A percentile compares a stretch with the other conserved stretches of the same genome.
Conservation (phyloP, 2,329 filamentous ascomycete genomes). For the Fusarium mangiferae region DNA sequence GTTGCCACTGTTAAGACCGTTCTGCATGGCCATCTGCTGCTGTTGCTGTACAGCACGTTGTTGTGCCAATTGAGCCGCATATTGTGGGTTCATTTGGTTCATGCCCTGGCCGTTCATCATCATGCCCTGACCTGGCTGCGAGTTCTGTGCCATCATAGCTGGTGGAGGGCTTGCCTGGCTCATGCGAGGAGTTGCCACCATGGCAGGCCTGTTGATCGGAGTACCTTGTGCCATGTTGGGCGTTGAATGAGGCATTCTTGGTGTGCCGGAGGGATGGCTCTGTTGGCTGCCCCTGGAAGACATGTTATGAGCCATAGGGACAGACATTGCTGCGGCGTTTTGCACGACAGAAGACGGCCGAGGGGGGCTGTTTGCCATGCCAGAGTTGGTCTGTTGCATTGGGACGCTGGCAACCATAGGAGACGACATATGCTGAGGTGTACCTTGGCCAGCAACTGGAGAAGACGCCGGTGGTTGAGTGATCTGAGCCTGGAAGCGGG, state of each 20-base stretch:
- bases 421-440: constrained; percentile 72
- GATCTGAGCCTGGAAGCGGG: constrained; percentile 64
- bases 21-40: constrained; percentile 55
- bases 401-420: constrained; percentile 70
- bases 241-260: constrained; percentile 69
- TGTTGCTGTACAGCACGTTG: constrained; percentile 57
- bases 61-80: constrained; percentile 61
- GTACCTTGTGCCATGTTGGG: constrained; percentile 70
- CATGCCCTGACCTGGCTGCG: constrained; percentile 62
- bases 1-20: constrained; percentile 48
- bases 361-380: constrained; percentile 74
- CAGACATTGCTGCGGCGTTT: constrained; percentile 65
- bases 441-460: constrained; percentile 72
- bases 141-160: constrained; percentile 66
- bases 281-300: constrained; percentile 73
- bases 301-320: constrained; percentile 71
- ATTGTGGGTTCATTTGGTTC: constrained; percentile 51
- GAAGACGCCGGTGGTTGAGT: constrained; percentile 74
- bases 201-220: constrained; percentile 63
- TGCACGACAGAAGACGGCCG: constrained; percentile 74
- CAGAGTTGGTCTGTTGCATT: constrained; percentile 74
- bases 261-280: constrained; percentile 72
- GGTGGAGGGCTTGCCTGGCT: constrained; percentile 71
- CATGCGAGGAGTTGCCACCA: constrained; percentile 69
- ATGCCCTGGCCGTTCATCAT: constrained; percentile 63